phyloP scores from a whole-genome alignment of 2,329 filamentous ascomycete genomes.

The Blastomyces percursus region DNA sequence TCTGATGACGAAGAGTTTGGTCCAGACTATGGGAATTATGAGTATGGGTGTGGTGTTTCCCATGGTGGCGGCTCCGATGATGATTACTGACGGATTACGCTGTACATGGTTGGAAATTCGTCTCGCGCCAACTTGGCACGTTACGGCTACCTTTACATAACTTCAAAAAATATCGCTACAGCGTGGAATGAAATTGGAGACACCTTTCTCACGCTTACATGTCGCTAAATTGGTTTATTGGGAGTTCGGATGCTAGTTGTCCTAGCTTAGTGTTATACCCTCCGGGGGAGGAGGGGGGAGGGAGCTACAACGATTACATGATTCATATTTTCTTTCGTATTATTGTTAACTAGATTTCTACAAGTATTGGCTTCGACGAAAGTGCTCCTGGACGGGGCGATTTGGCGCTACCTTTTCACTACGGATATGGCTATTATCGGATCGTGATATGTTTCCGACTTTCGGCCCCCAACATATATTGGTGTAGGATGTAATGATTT shows the following conservation, averaged over 20 bases:
- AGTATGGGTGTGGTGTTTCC: constrained; percentile 16
- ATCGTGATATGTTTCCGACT: background rate
- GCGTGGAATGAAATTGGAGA: background rate
- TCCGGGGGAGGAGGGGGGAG: background rate
- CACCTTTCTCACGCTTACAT: background rate
- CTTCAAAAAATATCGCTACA: background rate
- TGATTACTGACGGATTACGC: constrained; percentile 9
- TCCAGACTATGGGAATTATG: constrained; percentile 24
- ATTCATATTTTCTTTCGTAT: background rate
- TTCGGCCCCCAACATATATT: background rate
- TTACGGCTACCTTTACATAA: background rate
- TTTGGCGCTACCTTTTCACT: background rate
- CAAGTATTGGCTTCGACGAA: background rate
- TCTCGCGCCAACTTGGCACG: background rate
- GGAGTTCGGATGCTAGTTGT: background rate
- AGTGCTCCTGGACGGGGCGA: background rate
- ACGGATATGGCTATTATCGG: background rate
- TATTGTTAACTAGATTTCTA: background rate
- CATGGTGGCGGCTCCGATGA: constrained; percentile 21
- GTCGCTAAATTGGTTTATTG: background rate
- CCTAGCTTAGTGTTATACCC: background rate
- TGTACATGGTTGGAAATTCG: background rate
- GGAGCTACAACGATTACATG: background rate
- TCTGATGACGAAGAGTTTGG: constrained; percentile 39
- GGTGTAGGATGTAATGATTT: background rate